Evolutionary conservation across 768 basidiomycete genomes (phyloP), one percentile per base, ranked within the genome.

Genomic region (Dentipellis fragilis): DNA sequence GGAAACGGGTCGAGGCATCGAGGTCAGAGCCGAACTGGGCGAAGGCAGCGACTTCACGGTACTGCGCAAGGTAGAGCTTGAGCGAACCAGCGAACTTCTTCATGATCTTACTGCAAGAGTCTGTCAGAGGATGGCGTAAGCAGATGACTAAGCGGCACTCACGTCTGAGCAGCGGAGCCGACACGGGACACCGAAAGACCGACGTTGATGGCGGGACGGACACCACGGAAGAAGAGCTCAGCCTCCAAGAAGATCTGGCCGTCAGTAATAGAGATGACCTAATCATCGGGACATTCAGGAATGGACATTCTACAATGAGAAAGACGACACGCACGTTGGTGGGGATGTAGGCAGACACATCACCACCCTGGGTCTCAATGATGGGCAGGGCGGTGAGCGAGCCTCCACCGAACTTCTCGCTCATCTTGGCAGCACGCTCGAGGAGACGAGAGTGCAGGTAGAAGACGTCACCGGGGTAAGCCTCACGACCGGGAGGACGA

Each of bases 241-340:
- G 95, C 93, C 74, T 98, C 95, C 88, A 98, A 89, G 89, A 98
- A 98, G 76, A 96, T 95, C 75, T 97, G 94, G 68, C 96, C 96
- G 68, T 99, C 95, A 52, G 96, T 99, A 72, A 99, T 99, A 67
- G 96, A 98, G 69, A 99, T 99, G 69, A 99, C 94, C 91, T 96
- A 62, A 51, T 19, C 54, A 54, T 34, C 57, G 39, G 12, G 51
- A 50, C 54, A 52, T 52, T 36, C 54, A 50, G 23, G 54, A 38
- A 59, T 50, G 29, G 38, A 35, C 53, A 17, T 34, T 23, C 5
- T 19, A 39, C 11, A 52, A 11, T 5, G 4, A 35, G 14, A 10
- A 47, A 4, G n/a, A 49, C 8, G 23, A 58, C 53, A 71, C 84
- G 56, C 58, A 89, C 87, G 72, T 93, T 92, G 16, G 89, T 91